Base-by-base conservation (phyloP, 2,329 filamentous ascomycete species). In the Colletotrichum cuscutae region DNA sequence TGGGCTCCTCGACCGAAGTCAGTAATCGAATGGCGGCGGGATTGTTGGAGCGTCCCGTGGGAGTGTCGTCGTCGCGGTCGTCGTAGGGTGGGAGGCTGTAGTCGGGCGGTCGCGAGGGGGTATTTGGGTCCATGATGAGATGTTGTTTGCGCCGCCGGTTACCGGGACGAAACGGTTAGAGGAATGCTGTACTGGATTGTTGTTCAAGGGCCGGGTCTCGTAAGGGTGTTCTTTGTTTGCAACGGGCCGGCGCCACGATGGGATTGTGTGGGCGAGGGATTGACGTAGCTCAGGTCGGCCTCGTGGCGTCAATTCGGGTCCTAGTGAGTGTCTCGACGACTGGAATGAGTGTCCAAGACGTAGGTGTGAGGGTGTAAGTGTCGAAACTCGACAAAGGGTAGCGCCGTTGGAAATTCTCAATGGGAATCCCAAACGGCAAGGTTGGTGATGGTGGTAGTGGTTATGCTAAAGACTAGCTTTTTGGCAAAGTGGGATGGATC, bases 1-100 rank as follows among this genome's bases (percentile, higher is more conserved):
- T 74, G 37, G 86, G 82, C 59, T 91, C 89, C 78, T 92, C 90
- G 80, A 90, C 85, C 7, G 89, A 91, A 65, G 90, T 92, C 82
- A 92, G 83, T 77, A 92, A 83, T 77, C 90, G 86, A 67, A 92
- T 86, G 74, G 86, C 88, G 42, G 89, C 86, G 57, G 85, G 81
- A 78, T 87, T 88, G 71, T 77, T 78, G 49, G 80, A 77, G 68
- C 85, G 82, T 72, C 84, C 83, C 52, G 83, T 83, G 22, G 85
- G 84, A 32, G 84, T 86, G 75, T 85, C 82, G 76, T 87, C 82
- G 76, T 85, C 81, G 30, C 90, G 88, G 65, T 89, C 88, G 77
- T 89, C 86, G 78, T 92, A 91, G 65, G 81, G 81, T 24, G 88
- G 88, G 65, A 90, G 84, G 75, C 84, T 84, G 77, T 92, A 92